Base-by-base conservation (phyloP, 2,329 filamentous ascomycete species). In the Colletotrichum australisinense region DNA sequence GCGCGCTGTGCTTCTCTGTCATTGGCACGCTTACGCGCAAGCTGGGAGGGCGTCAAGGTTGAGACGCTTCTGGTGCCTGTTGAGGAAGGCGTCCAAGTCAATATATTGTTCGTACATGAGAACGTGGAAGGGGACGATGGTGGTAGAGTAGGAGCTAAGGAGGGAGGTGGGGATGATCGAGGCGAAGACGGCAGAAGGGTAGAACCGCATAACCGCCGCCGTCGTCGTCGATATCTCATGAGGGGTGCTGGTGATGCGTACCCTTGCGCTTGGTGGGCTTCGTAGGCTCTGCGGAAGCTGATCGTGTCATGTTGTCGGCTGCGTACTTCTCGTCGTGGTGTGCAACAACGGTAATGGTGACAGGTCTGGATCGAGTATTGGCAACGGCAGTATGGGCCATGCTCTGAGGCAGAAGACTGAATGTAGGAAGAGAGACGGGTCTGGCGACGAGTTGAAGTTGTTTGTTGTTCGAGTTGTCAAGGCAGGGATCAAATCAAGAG, bases 11-110 rank as follows among this genome's bases (percentile, higher is more conserved):
- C 95, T 83, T 97, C 94, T 74, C 95, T 91, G 81, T 98, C 95
- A 85, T 98, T 98, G 79, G 94, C 94, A 76, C 95, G 89, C 86
- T 98, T 98, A 82, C 95, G 93, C 35, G 93, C 94, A 72, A 98
- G 89, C 83, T 98, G 95, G 74, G 95, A 93, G 6, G 95, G 93
- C 12, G 94, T 97, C 80, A 98, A 88, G 79, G 94, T 96, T 75
- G 95, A 94, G 69, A 97, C 95, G 75, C 94, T 95, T 76, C 95
- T 91, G 72, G 93, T 89, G 60, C 89, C 89, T 88, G 62, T 46
- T 28, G 22, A 42, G 7, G 9, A 26, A 46, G 19, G 4, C 24
- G 59, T 35, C 62, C 60, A 74, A 68, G 59, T 65, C 63, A 67
- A 63, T 49, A 69, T 30, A 60, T 35, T 35, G 42, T 59, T 22